Base-by-base conservation (phyloP, 202 grass and related monocot genomes). In the Schoenoplectus tabernaemontani region DNA sequence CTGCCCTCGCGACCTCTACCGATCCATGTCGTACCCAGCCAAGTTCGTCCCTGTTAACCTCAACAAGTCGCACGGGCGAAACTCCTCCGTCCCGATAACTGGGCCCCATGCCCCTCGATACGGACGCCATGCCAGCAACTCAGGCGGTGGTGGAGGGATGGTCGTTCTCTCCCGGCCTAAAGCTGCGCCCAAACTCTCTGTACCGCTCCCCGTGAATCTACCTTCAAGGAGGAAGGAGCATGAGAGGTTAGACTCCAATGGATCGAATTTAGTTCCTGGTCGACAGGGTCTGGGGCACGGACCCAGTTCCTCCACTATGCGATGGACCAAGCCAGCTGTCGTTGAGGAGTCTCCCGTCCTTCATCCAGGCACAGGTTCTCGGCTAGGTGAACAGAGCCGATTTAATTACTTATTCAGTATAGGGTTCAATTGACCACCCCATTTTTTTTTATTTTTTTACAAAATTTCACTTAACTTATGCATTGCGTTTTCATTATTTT, bases 221-320 rank as follows among this genome's bases (percentile, higher is more conserved):
- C 95, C 95, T 0, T 98, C 95, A n/a, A 86, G 90, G 43, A 90
- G 90, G 69, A 98, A 92, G 86, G 95, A 98, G 76, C 95, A 98
- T 69, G 91, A 95, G 86, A 82, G 88, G 36, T 98, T 95, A 48
- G 95, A 98, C 58, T 87, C 89, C 33, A 64, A 87, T 60, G 79
- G 69, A 47, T 81, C 78, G 16, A 78, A 59, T 8, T 17, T 82
- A 13, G 59, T 34, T 41, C 82, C 58, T 81, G 89, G 34, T 11
- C 51, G 78, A 13, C 48, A 81, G 10, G 89, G 88, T 84, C 85
- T 88, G 9, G 87, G 86, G 10, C 78, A 74, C 9, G 88, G 58
- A 57, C 79, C 95, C 4, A 76, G 82, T 5, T 42, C 87, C 10
- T 85, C 82, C 10, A 51, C 64, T 9, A 72, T 85, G 71, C 86